These are phyloP conservation scores for Trichoderma parareesei DNA, from an alignment of 495 filamentous ascomycete genomes.

Conservation along the genomic window DNA sequence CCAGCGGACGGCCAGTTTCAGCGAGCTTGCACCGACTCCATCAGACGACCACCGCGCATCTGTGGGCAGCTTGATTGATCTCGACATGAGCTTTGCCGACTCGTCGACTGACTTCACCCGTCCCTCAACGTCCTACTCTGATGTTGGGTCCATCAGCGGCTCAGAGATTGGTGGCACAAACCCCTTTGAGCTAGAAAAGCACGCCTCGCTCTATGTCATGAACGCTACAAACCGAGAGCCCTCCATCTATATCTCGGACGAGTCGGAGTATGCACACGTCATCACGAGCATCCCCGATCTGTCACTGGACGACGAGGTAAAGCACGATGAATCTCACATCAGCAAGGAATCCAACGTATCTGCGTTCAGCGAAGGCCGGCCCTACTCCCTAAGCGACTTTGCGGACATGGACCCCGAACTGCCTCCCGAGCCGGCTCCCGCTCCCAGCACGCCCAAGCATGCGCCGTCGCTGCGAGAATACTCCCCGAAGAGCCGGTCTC, in stretches of 20 bases:
- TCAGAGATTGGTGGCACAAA: slow-evolving; percentile 40
- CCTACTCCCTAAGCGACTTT: slow-evolving; percentile 11
- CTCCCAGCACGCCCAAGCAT: slow-evolving; percentile 2
- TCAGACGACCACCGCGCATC: slow-evolving; percentile 29
- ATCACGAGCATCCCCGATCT: slow-evolving; percentile 16
- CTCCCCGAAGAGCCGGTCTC: background rate
- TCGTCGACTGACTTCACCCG: slow-evolving; percentile 30
- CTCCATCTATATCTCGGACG: slow-evolving; percentile 45
- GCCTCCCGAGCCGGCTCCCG: background rate
- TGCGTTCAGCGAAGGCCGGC: background rate
- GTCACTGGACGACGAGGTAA: background rate
- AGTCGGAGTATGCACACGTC: slow-evolving; percentile 29
- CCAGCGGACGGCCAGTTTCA: slow-evolving; percentile 34
- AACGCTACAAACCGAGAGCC: slow-evolving; percentile 32
- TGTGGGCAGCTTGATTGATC: slow-evolving; percentile 40
- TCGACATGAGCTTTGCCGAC: slow-evolving; percentile 41
- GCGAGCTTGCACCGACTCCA: slow-evolving; percentile 22
- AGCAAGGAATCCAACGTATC: background rate
- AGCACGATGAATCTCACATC: slow-evolving; percentile 12
- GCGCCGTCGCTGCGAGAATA: slow-evolving; percentile 3
- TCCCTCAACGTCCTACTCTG: slow-evolving; percentile 48
- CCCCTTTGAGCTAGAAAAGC: slow-evolving; percentile 48
- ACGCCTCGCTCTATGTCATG: slow-evolving; percentile 39
- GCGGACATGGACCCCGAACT: slow-evolving; percentile 12
- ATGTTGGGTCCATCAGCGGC: slow-evolving; percentile 36